Evolutionary conservation across 2,329 filamentous ascomycete genomes (phyloP).

Genomic region (Alternaria alternata): DNA sequence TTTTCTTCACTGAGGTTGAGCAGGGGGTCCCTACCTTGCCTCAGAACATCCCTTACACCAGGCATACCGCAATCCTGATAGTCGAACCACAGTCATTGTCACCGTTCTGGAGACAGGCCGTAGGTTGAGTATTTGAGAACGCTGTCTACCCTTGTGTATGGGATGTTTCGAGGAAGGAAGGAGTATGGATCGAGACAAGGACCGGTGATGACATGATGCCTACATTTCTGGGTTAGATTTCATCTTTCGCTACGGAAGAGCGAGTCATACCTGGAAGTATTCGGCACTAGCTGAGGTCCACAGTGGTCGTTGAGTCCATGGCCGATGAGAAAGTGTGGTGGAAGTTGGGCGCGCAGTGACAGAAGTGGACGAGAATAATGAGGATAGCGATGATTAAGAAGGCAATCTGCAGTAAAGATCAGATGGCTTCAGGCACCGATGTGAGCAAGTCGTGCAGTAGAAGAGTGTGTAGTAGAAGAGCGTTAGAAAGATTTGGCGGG

Average conservation of each 20-base stretch:
- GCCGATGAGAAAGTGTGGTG: constrained; percentile 19
- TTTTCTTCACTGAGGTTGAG: constrained; percentile 21
- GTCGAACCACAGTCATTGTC: constrained; percentile 24
- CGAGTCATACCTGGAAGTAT: constrained; percentile 17
- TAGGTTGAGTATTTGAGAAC: constrained; percentile 22
- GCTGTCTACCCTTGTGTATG: constrained; percentile 20
- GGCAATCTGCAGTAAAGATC: constrained; percentile 17
- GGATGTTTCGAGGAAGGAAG: constrained; percentile 19
- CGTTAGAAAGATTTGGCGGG: constrained; percentile 16
- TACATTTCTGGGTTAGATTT: constrained; percentile 21
- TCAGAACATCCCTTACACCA: constrained; percentile 25
- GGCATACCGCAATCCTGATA: constrained; percentile 23
- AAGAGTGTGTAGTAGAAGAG: background rate
- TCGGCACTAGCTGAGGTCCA: constrained; percentile 25
- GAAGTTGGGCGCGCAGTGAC: constrained; percentile 17
- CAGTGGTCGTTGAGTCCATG: constrained; percentile 21
- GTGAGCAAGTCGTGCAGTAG: constrained; percentile 19
- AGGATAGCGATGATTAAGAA: constrained; percentile 16
- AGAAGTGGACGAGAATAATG: constrained; percentile 18
- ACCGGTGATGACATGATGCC: constrained; percentile 24
- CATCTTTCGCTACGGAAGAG: constrained; percentile 21
- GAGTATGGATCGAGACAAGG: constrained; percentile 21
- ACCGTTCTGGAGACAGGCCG: constrained; percentile 21
- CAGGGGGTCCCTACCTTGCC: constrained; percentile 22
- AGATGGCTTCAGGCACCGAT: constrained; percentile 15